These are phyloP conservation scores for Oryza punctata DNA, from an alignment of 176 grass and related monocot species.

Conservation along the genomic window DNA sequence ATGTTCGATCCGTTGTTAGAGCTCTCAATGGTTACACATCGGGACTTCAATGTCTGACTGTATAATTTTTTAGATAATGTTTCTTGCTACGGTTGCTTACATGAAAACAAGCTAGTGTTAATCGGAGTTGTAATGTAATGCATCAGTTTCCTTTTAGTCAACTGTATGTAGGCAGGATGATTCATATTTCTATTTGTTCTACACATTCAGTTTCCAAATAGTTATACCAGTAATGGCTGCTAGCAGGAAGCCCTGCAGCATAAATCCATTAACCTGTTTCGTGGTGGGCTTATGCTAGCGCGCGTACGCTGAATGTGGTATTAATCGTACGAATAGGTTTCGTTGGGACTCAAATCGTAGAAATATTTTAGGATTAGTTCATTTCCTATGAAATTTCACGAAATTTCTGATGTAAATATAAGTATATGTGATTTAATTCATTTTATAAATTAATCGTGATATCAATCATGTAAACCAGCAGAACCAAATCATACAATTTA, in stretches of 20 bases:
- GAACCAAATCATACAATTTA: too few species aligned
- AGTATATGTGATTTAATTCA: too few species aligned
- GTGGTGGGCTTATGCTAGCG: too few species aligned
- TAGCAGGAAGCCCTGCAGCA: neutral
- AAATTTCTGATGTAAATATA: neutral
- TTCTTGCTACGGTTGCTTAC: neutral
- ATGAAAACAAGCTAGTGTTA: neutral
- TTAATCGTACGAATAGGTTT: neutral
- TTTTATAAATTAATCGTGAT: too few species aligned
- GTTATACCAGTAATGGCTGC: neutral
- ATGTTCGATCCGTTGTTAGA: neutral
- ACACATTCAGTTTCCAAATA: neutral
- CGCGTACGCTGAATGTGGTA: too few species aligned
- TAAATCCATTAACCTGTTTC: too few species aligned
- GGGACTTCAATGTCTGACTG: neutral
- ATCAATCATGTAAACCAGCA: too few species aligned
- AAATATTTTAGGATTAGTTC: neutral
- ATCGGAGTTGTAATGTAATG: neutral
- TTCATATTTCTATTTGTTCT: neutral
- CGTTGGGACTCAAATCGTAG: neutral
- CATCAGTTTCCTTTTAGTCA: neutral
- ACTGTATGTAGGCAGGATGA: neutral
- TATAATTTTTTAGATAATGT: neutral
- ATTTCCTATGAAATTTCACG: neutral
- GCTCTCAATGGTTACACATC: constrained; percentile 17